phyloP scores from a whole-genome alignment of 768 basidiomycete species.

The Termitomyces sp. region DNA sequence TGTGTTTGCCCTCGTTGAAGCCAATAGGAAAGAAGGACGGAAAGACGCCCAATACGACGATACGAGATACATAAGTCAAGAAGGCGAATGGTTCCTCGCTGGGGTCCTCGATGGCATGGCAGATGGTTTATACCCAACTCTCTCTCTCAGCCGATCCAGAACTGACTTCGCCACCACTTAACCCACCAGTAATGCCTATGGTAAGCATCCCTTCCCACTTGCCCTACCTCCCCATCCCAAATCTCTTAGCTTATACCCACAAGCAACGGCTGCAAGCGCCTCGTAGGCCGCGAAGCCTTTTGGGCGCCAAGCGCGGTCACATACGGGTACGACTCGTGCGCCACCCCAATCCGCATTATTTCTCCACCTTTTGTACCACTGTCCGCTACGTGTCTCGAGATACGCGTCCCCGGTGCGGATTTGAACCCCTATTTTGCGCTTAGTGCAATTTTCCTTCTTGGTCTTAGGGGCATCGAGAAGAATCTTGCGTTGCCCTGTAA shows the following conservation, averaged over 20 bases:
- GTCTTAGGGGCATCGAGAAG: conserved; percentile 84
- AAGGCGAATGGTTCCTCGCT: conserved; percentile 91
- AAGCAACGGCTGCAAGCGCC: conserved; percentile 95
- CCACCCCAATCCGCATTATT: conserved; percentile 88
- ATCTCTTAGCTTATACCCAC: conserved; percentile 72
- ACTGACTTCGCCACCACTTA: too few species aligned
- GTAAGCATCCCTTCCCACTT: conserved; percentile 35
- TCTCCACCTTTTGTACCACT: conserved; percentile 85
- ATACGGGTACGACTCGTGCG: conserved; percentile 94
- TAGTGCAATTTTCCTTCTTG: conserved; percentile 83
- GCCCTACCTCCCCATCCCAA: neutral
- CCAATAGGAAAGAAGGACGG: conserved; percentile 61
- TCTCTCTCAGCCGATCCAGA: too few species aligned
- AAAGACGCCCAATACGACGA: conserved; percentile 73
- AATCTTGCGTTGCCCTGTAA: conserved; percentile 63
- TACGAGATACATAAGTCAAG: conserved; percentile 78
- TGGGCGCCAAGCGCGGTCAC: conserved; percentile 96
- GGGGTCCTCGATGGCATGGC: conserved; percentile 87
- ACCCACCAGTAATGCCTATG: conserved; percentile 69
- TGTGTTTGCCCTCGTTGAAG: conserved; percentile 69
- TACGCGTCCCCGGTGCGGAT: conserved; percentile 95
- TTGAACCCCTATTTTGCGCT: conserved; percentile 93
- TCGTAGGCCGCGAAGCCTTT: conserved; percentile 89
- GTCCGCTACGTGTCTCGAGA: conserved; percentile 84
- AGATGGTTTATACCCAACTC: conserved; percentile 61